Percentiles rank a stretch among this genome's conserved stretches.
These are phyloP conservation scores for Pseudomonodictys pantanalensis DNA, from an alignment of 495 filamentous ascomycete genomes.

Conservation along the genomic window DNA sequence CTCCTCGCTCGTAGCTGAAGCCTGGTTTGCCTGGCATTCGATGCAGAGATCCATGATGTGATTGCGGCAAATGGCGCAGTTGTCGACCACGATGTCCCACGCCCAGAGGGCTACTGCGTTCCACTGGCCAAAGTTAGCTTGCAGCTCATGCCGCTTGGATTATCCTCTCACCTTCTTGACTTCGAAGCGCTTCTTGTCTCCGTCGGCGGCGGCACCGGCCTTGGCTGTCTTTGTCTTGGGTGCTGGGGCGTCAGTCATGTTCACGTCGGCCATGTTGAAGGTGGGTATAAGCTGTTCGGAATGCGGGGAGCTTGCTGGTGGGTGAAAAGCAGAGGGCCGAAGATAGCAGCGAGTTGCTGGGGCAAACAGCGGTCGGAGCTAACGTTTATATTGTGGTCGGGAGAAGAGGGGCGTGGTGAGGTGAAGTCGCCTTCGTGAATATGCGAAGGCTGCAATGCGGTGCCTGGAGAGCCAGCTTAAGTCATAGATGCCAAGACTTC, in stretches of 20 bases:
- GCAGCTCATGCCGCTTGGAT: background rate
- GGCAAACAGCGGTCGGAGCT: no score
- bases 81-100: constrained; percentile 99
- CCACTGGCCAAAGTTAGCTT: constrained; percentile 60
- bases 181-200: constrained; percentile 91
- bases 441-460: background rate
- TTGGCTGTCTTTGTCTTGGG: constrained; percentile 54
- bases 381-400: no score
- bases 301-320: constrained; percentile 3
- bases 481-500: background rate
- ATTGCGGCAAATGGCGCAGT: constrained; percentile 98
- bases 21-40: constrained; percentile 99
- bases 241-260: constrained; percentile 84
- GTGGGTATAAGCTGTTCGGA: background rate
- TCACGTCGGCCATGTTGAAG: constrained; percentile 82
- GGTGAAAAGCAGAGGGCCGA: background rate
- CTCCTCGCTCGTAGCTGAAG: constrained; percentile 93
- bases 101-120: constrained; percentile 99
- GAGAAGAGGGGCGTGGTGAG: background rate
- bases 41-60: constrained; percentile 99
- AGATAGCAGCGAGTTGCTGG: background rate
- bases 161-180: constrained; percentile 83
- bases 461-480: background rate
- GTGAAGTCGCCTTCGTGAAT: background rate
- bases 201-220: constrained; percentile 48